These are phyloP conservation scores for Collybia nuda DNA, from an alignment of 768 basidiomycete genomes.

Conservation along the genomic window DNA sequence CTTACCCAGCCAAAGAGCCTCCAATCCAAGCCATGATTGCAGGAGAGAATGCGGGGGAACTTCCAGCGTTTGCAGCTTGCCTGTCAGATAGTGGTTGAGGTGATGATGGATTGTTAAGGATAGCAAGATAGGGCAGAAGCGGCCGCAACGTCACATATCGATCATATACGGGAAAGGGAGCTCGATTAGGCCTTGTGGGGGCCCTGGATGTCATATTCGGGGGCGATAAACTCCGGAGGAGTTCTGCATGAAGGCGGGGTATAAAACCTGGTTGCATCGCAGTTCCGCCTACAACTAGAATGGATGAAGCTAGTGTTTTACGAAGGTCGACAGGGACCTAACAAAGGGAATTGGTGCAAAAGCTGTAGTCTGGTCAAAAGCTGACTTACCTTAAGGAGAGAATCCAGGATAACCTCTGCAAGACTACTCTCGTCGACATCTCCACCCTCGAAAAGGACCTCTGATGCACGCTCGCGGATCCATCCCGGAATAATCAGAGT, in stretches of 20 bases:
- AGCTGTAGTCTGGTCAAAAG: not conserved
- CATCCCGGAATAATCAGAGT: slow-evolving; percentile 90
- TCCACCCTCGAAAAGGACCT: slow-evolving; percentile 87
- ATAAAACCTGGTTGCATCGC: slow-evolving; percentile 93
- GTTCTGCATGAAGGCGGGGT: slow-evolving; percentile 78
- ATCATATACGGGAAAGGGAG: slow-evolving; percentile 57
- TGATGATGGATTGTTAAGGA: slow-evolving; percentile 83
- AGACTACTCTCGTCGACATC: slow-evolving; percentile 87
- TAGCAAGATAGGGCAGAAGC: slow-evolving; percentile 70
- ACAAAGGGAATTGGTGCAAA: not conserved
- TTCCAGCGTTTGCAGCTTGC: slow-evolving; percentile 67
- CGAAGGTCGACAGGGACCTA: slow-evolving; percentile 92
- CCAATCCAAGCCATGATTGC: slow-evolving; percentile 89
- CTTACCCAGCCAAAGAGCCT: slow-evolving; percentile 88
- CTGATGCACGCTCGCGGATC: slow-evolving; percentile 89
- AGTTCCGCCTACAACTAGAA: slow-evolving; percentile 87
- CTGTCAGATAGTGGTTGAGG: slow-evolving; percentile 46
- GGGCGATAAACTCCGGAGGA: slow-evolving; percentile 60
- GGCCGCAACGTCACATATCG: slow-evolving; percentile 74
- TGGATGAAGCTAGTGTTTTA: slow-evolving; percentile 77
- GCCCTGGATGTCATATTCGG: slow-evolving; percentile 29
- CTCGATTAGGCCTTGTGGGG: slow-evolving; percentile 33
- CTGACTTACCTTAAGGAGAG: slow-evolving; percentile 67
- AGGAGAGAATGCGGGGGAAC: slow-evolving; percentile 85
- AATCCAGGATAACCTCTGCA: slow-evolving; percentile 78